Evolutionary conservation across 192 early-diverging fungal species (phyloP).

Genomic region (Entomortierella lignicola): DNA sequence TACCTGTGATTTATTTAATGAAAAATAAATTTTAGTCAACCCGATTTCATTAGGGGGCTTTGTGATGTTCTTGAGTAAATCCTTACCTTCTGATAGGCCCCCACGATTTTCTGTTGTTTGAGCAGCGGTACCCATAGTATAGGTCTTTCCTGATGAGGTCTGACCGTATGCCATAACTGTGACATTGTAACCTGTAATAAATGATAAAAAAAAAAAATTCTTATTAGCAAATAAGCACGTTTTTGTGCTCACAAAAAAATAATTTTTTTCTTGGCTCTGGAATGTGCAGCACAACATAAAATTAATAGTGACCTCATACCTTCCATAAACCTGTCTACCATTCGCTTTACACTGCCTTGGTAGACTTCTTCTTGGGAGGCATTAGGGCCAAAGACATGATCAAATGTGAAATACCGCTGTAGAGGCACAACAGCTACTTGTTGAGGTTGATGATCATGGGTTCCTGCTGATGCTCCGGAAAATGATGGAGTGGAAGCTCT

Average conservation of each 20-base stretch:
- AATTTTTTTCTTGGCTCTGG: conserved; percentile 1
- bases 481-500: conserved; percentile 25
- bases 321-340: conserved; percentile 63
- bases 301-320: conserved; percentile 36
- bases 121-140: conserved; percentile 90
- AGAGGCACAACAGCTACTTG: conserved; percentile 41
- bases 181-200: conserved; percentile 82
- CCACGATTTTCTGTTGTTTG: conserved; percentile 54
- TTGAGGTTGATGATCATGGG: conserved; percentile 29
- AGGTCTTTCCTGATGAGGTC: conserved; percentile 95
- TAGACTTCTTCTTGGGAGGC: conserved; percentile 72
- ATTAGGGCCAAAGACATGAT: conserved; percentile 73
- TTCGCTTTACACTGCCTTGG: conserved; percentile 52
- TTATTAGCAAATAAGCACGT: not conserved
- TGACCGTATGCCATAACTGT: conserved; percentile 96
- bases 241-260: conserved; percentile 1
- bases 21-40: not conserved
- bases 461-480: conserved; percentile 12
- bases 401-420: conserved; percentile 67
- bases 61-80: not conserved
- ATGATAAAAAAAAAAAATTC: not conserved
- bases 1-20: conserved; percentile 55
- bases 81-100: conserved; percentile 35
- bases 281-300: not conserved
- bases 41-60: not conserved